phyloP scores from a whole-genome alignment of 257 asterid species.

The Avicennia marina region DNA sequence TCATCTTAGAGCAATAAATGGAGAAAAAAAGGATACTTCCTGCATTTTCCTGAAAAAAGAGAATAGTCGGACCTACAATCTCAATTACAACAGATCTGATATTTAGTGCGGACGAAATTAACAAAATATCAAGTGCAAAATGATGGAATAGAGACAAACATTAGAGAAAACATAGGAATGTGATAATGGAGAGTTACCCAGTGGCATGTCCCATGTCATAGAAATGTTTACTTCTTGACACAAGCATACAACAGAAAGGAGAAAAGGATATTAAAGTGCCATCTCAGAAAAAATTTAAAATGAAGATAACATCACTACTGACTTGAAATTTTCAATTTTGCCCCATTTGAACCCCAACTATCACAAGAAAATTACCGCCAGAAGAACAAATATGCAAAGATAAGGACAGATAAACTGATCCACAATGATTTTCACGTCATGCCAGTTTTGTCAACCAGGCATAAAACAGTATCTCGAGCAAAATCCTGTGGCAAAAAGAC shows the following conservation, averaged over 20 bases:
- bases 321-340: background rate
- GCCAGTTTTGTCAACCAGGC: background rate
- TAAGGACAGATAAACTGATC: too few species aligned
- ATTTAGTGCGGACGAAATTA: background rate
- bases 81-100: background rate
- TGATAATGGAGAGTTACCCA: background rate
- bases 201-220: too few species aligned
- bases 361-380: background rate
- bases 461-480: background rate
- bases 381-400: background rate
- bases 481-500: background rate
- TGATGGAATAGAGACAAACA: background rate
- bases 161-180: background rate
- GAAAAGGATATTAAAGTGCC: background rate
- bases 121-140: background rate
- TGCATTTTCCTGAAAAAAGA: constrained; percentile 99
- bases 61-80: constrained; percentile 89
- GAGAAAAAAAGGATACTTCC: constrained; percentile 82
- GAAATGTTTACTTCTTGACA: background rate
- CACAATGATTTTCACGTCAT: background rate
- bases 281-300: too few species aligned
- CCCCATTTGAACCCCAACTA: background rate
- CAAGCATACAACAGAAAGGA: background rate
- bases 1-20: background rate
- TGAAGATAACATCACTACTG: too few species aligned